Conservation (phyloP, 1,139 yeast genomes). For the Blastobotrys buckinghamii region DNA sequence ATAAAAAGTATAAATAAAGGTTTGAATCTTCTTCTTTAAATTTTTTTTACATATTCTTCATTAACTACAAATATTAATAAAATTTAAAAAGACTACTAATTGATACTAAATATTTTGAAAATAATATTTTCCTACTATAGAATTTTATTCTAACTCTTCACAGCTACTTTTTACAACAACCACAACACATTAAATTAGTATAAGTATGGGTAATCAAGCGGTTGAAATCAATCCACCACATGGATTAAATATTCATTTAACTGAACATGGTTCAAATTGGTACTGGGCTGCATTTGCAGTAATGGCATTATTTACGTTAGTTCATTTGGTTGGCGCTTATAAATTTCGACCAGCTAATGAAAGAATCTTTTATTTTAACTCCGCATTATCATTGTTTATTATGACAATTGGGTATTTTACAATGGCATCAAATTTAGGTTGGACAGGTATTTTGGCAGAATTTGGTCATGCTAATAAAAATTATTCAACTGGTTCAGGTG, state of each 20-base stretch:
- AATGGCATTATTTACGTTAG: conserved; percentile 42
- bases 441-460: conserved; percentile 48
- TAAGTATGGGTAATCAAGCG: conserved; percentile 44
- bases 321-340: conserved; percentile 39
- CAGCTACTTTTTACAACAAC: not conserved
- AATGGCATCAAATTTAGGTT: conserved; percentile 64
- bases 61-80: too few relatives aligned
- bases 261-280: conserved; percentile 62
- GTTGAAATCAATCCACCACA: conserved; percentile 42
- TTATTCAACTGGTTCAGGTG: conserved; percentile 27
- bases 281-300: conserved; percentile 59
- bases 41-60: too few relatives aligned
- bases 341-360: conserved; percentile 36
- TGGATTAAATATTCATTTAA: conserved; percentile 46
- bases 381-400: conserved; percentile 43
- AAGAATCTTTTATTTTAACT: conserved; percentile 42
- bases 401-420: conserved; percentile 54
- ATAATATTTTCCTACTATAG: too few relatives aligned
- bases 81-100: too few relatives aligned
- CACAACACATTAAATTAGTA: not conserved
- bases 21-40: too few relatives aligned
- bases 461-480: conserved; percentile 46
- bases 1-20: too few relatives aligned
- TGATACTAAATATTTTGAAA: too few relatives aligned
- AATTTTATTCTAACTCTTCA: too few relatives aligned